A percentile compares a stretch with the other conserved stretches of the same genome.
These are phyloP conservation scores for Groenewaldozyma salmanticensis DNA, from an alignment of 805 yeast genomes.

Conservation along the genomic window DNA sequence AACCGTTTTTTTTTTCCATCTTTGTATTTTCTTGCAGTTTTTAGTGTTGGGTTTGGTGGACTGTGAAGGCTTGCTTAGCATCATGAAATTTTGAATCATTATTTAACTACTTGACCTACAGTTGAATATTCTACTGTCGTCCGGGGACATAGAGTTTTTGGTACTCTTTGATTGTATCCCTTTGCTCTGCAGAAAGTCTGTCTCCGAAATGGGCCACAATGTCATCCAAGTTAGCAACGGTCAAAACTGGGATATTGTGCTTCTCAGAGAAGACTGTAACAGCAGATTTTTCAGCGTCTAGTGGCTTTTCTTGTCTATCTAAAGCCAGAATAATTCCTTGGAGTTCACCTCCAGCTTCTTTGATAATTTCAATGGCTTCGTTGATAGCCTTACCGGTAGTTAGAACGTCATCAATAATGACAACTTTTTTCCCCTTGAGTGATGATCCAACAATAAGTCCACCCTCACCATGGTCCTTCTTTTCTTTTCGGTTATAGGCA, in stretches of 20 bases:
- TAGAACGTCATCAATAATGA: slow-evolving; percentile 94
- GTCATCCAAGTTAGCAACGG: slow-evolving; percentile 69
- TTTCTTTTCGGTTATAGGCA: slow-evolving; percentile 93
- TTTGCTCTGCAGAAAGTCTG: slow-evolving; percentile 18
- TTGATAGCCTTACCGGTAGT: slow-evolving; percentile 98
- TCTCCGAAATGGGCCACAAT: slow-evolving; percentile 50
- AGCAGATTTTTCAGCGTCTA: slow-evolving; percentile 62
- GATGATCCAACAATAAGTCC: slow-evolving; percentile 85
- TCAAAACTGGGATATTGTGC: slow-evolving; percentile 72
- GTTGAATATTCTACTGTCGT: neutral
- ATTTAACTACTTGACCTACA: no score
- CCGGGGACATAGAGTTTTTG: slow-evolving; percentile 20
- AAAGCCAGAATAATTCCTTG: slow-evolving; percentile 84
- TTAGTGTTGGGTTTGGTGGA: no score
- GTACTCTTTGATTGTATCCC: slow-evolving; percentile 22
- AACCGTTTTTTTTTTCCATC: neutral
- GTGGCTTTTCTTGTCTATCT: slow-evolving; percentile 86
- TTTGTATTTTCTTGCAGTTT: no score
- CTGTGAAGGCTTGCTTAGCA: no score
- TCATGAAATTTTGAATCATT: no score
- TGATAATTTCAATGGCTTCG: slow-evolving; percentile 81
- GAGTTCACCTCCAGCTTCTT: slow-evolving; percentile 56
- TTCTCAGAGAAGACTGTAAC: slow-evolving; percentile 67
- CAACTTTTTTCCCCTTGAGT: slow-evolving; percentile 58
- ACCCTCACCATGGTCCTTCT: slow-evolving; percentile 98